phyloP scores from a whole-genome alignment of 1,284 basidiomycete species.

The Ceratobasidium sp. region DNA sequence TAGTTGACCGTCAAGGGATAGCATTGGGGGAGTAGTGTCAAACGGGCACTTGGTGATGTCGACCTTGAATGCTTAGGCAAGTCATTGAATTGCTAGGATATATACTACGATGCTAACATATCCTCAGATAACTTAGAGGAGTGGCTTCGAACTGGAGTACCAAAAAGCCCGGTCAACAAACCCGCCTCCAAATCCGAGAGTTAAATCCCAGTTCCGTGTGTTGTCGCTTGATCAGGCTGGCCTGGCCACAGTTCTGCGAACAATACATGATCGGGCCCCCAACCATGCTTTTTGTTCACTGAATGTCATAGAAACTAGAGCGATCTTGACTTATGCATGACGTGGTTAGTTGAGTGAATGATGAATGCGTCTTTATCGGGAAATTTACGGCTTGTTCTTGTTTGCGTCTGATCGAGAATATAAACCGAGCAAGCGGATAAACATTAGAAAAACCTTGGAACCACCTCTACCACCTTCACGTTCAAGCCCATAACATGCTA shows the following conservation, averaged over 20 bases:
- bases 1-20: constrained; percentile 11
- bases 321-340: not conserved
- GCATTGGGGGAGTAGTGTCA: constrained; percentile 46
- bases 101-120: not conserved
- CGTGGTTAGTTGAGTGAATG: not conserved
- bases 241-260: no score
- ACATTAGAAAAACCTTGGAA: not conserved
- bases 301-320: no score
- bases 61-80: constrained; percentile 45
- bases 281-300: no score
- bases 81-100: not conserved
- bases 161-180: constrained; percentile 45
- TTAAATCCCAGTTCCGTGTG: not conserved
- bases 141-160: constrained; percentile 44
- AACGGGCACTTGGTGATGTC: constrained; percentile 41
- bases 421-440: not conserved
- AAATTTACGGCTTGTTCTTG: not conserved
- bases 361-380: not conserved
- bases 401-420: not conserved
- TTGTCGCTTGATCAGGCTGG: not conserved
- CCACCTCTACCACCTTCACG: not conserved
- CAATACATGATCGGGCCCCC: no score
- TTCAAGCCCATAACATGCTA: constrained; percentile 2
- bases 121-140: constrained; percentile 32
- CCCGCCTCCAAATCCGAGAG: not conserved